Base-by-base conservation (phyloP, 768 basidiomycete genomes). In the Naganishia randhawae region DNA sequence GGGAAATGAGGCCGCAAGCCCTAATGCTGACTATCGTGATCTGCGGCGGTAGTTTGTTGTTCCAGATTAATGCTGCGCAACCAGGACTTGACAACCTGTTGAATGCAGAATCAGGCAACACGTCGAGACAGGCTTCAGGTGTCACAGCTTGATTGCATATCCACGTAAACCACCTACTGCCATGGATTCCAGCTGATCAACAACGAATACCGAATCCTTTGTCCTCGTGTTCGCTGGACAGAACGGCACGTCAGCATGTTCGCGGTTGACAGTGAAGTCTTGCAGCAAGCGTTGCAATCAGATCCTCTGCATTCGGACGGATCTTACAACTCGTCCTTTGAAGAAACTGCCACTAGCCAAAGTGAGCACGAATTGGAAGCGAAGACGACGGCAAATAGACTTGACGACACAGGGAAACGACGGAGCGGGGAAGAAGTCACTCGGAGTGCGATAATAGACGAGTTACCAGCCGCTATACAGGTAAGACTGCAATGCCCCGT, bases 61-160 rank as follows among this genome's bases (percentile, higher is more conserved):
- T 48, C 25, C 45, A 48, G 45, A n/a, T 48, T 2, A n/a, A n/a
- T n/a, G 45, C 19, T n/a, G 11, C 45, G 7, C 16, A 7, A 42
- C 95, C 96, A 1, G 93, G 87, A 79, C 98, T 93, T 88, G 91
- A 99, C 25, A 98, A 82, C 76, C 95, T 97, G 73, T 6, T 65
- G 25, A 64, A 39, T 48, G 27, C 0, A 32, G 16, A 25, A 51
- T n/a, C n/a, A n/a, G n/a, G n/a, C n/a, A n/a, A n/a, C n/a, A n/a
- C n/a, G n/a, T n/a, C n/a, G n/a, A n/a, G n/a, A n/a, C n/a, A n/a
- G n/a, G n/a, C n/a, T n/a, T n/a, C n/a, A n/a, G n/a, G n/a, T n/a
- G n/a, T n/a, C n/a, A n/a, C n/a, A n/a, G n/a, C n/a, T n/a, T n/a
- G n/a, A n/a, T n/a, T n/a, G n/a, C n/a, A n/a, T n/a, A n/a, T n/a